Evolutionary conservation across 306 rosid species (phyloP), one percentile per base, ranked within the genome.

Genomic region (Vigna nakashimae): DNA sequence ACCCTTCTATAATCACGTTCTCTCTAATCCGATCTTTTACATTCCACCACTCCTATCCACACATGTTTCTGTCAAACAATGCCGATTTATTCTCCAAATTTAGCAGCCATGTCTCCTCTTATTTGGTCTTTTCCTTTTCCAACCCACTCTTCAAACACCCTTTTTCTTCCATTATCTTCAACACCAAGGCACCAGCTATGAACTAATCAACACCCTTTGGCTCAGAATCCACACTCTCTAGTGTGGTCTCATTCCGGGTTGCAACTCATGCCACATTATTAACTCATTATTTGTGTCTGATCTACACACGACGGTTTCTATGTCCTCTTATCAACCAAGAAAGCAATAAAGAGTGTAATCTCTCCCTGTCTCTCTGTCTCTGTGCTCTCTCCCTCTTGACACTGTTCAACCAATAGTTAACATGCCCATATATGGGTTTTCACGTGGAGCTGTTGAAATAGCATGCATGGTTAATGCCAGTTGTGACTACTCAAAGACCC

Each of bases 401-500:
- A 14, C 45, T 46, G 9, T 55, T 28, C 32, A 52, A 49, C 84
- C 85, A 86, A 83, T 89, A 89, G 86, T 91, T 86, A 9, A 79
- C 40, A 83, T 83, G 52, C 70, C 84, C 60, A 26, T 76, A 43
- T 79, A 83, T 67, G 84, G 79, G 46, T n/a, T 80, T 36, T 85
- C 91, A 18, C 86, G 79, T 55, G 88, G 79, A 52, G 83, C 57
- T 69, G 83, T 88, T 82, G 87, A 86, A 80, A 84, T 87, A 88
- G 82, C 73, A 40, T 88, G 80, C 74, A 46, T 88, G 89, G 89
- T 85, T 81, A 62, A 81, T 89, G 90, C 79, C 83, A 78, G 92
- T 69, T 88, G 89, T 68, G 88, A 88, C 86, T 91, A 90, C 83
- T 89, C 94, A 18, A 84, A 58, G 85, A 71, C 84, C 83, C 56